Evolutionary conservation across 2,329 filamentous ascomycete species (phyloP).

Genomic region (Sarocladiaceae sp.): DNA sequence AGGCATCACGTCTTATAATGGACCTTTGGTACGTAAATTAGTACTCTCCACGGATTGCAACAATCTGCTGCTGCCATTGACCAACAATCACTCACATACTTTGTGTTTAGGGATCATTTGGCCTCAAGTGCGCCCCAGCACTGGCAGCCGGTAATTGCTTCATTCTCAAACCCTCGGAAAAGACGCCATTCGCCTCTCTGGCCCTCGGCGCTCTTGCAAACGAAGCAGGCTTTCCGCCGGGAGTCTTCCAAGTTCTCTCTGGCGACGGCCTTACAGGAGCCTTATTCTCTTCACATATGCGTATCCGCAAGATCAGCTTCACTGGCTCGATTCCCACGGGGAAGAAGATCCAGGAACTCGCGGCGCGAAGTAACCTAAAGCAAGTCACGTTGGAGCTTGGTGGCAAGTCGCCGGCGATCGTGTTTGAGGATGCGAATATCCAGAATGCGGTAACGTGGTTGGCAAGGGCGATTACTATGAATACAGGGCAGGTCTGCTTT

Average conservation of each 20-base stretch:
- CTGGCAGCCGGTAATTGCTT: constrained; percentile 40
- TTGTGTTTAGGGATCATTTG: constrained; percentile 28
- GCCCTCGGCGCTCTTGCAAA: constrained; percentile 30
- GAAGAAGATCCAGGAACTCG: constrained; percentile 67
- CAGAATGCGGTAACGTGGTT: constrained; percentile 50
- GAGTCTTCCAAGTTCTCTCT: constrained; percentile 40
- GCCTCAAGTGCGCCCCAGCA: constrained; percentile 36
- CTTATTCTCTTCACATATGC: constrained; percentile 60
- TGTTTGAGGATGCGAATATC: constrained; percentile 61
- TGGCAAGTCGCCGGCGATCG: constrained; percentile 58
- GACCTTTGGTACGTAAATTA: too few relatives aligned
- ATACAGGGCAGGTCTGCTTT: constrained; percentile 51
- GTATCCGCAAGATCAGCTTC: constrained; percentile 70
- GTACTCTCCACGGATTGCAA: too few relatives aligned
- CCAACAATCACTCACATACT: too few relatives aligned
- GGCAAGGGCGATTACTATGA: background rate
- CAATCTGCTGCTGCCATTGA: too few relatives aligned
- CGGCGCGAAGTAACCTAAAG: constrained; percentile 58
- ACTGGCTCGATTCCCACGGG: constrained; percentile 69
- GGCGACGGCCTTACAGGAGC: constrained; percentile 64
- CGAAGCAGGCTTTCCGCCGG: constrained; percentile 39
- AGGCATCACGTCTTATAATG: too few relatives aligned
- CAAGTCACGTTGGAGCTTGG: constrained; percentile 61
- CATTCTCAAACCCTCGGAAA: constrained; percentile 40
- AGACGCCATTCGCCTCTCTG: constrained; percentile 36